Base-by-base conservation (phyloP, 2,329 filamentous ascomycete species). In the Scortechinia acanthostroma region DNA sequence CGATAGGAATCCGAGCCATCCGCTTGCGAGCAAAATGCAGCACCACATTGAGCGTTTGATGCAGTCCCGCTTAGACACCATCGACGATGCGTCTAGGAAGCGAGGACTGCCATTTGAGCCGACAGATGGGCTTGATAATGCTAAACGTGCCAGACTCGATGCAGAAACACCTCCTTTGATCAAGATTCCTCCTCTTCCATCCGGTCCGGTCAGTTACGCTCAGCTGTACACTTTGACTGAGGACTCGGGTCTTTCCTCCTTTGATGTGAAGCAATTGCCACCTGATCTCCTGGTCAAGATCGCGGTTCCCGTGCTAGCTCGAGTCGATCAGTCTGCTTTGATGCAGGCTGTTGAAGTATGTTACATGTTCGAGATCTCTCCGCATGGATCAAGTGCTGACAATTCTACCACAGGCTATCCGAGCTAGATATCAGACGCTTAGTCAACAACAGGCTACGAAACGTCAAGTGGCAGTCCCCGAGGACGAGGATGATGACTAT, bases 141-240 rank as follows among this genome's bases (percentile, higher is more conserved):
- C 83, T n/a, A 98, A 97, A 66, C 77, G 93, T 51, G 88, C 89
- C 58, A 81, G 84, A 52, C 68, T 90, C 3, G 78, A 74, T 49
- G 71, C 72, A 10, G 66, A 74, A 48, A 67, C 73, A 25, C 46
- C 50, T 35, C 49, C 64, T 40, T 60, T 64, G 48, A 53, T 74
- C 28, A 73, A 79, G 46, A 78, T 90, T 21, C 82, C 86, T 16
- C 81, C 88, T 2, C 66, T 95, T 43, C 79, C 82, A 3, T 74
- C 87, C 5, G 89, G 89, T 0, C 83, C 85, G 23, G 80, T 89
- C 52, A 91, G 80, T 49, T 77, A 88, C 51, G 87, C 86, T 3
- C 87, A 95, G 49, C 70, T 98, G 3, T 98, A 90, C 59, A 94
- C 90, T 0, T 72, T 98, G 42, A 91, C 89, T 3, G 74, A 76